A percentile compares a stretch with the other conserved stretches of the same genome.
Conservation (phyloP, 768 basidiomycete genomes). For the Serendipita indica region DNA sequence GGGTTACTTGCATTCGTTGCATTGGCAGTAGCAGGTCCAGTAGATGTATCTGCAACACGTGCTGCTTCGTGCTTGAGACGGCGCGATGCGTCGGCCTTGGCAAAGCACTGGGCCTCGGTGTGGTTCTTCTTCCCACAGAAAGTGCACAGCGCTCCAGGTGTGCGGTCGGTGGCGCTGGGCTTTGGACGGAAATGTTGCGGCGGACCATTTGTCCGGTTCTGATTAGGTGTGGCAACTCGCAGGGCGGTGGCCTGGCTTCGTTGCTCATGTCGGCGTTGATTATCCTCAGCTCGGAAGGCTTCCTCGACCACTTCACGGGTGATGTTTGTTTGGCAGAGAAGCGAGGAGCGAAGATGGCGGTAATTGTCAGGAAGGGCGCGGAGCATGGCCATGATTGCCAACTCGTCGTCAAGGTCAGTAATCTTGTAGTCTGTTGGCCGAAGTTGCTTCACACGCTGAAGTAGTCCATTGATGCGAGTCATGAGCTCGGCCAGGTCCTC, state of each 20-base stretch:
- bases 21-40: neutral
- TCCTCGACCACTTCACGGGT: neutral
- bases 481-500: constrained; percentile 13
- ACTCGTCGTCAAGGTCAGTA: constrained; percentile 13
- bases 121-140: neutral
- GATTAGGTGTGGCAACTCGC: neutral
- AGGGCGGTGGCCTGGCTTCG: neutral
- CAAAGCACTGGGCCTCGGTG: neutral
- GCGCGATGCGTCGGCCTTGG: neutral
- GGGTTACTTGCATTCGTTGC: neutral
- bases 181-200: neutral
- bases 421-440: constrained; percentile 12
- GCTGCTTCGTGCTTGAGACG: neutral
- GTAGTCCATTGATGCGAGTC: constrained; percentile 10
- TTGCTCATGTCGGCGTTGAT: neutral
- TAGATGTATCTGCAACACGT: neutral
- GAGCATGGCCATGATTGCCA: constrained; percentile 11
- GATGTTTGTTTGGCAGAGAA: neutral
- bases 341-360: neutral
- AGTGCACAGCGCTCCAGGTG: neutral
- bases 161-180: neutral
- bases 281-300: neutral
- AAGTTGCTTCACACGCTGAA: constrained; percentile 14
- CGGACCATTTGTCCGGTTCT: neutral
- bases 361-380: neutral